Evolutionary conservation across 2,329 filamentous ascomycete genomes (phyloP).

Genomic region (Scedosporium dehoogii): DNA sequence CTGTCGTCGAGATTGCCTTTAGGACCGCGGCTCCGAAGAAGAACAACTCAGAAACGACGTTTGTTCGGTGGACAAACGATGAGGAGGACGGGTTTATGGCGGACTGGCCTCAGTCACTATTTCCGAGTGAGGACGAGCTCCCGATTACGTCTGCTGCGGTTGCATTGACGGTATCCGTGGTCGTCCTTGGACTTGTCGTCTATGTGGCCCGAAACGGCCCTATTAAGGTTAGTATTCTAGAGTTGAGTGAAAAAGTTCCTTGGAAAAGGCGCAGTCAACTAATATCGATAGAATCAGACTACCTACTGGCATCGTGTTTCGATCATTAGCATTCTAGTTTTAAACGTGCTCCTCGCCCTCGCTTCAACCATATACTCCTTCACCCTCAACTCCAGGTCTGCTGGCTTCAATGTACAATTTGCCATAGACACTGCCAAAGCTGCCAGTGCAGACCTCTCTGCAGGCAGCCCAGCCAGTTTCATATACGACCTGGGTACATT

Average conservation of each 20-base stretch:
- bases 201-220: not conserved
- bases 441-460: not conserved
- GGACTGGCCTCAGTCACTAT: constrained; percentile 3
- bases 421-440: not conserved
- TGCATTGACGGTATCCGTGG: not conserved
- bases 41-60: not conserved
- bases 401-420: not conserved
- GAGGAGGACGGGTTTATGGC: constrained; percentile 2
- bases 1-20: not conserved
- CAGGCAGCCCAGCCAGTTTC: not conserved
- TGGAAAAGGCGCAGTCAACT: not conserved
- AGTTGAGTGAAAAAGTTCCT: not conserved
- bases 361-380: constrained; percentile 2
- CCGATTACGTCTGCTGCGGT: not conserved
- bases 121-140: constrained; percentile 1
- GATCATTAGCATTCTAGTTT: not conserved
- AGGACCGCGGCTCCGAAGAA: not conserved
- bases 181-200: not conserved
- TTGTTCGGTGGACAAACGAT: not conserved
- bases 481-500: constrained; percentile 2
- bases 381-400: not conserved
- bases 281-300: not conserved
- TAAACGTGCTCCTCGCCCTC: not conserved
- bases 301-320: not conserved
- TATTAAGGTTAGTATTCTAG: not conserved